Evolutionary conservation across 2,329 filamentous ascomycete genomes (phyloP), one percentile per base, ranked within the genome.

Genomic region (Acephala macrosclerotiorum): DNA sequence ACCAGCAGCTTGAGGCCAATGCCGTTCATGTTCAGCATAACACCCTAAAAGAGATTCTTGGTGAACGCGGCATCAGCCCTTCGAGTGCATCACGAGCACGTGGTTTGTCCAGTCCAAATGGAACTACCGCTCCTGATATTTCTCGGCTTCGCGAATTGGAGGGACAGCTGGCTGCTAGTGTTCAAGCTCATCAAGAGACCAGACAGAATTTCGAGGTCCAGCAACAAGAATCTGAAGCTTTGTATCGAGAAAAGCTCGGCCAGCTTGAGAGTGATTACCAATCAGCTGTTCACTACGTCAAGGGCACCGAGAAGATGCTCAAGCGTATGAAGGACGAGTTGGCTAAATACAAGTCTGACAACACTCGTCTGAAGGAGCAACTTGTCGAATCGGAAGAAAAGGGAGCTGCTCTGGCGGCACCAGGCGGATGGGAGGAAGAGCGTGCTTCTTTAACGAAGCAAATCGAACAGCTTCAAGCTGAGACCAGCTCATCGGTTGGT

Each of bases 291-390:
- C 96, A 97, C 79, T 99, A 99, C 75, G 93, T 99, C 72, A 96
- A 97, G 79, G 96, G 96, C 65, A 98, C 96, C 1, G 96, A 99
- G 80, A 98, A 97, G 85, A 97, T 99, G 94, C 87, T 99, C 58
- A 94, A 96, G 79, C 95, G 96, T 79, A 95, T 99, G 85, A 98
- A 98, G 82, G 94, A 97, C 75, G 96, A 99, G 80, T 84, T 99
- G n/a, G 85, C 91, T 62, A 92, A 94, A 65, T 96, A 96, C 80
- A 98, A 98, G 84, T 81, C 88, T 14, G 91, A 96, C 67, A 97
- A 97, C 75, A 82, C 85, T 20, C 91, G 91, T 66, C 83, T 99
- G 47, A 94, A 96, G 78, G 86, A 89, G 56, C 93, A 97, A 74
- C 82, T 97, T n/a, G 86, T 91, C 42, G 84, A 87, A 61, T 83